phyloP scores from a whole-genome alignment of 192 early-diverging fungal genomes.

The Rhizophagus sp. region DNA sequence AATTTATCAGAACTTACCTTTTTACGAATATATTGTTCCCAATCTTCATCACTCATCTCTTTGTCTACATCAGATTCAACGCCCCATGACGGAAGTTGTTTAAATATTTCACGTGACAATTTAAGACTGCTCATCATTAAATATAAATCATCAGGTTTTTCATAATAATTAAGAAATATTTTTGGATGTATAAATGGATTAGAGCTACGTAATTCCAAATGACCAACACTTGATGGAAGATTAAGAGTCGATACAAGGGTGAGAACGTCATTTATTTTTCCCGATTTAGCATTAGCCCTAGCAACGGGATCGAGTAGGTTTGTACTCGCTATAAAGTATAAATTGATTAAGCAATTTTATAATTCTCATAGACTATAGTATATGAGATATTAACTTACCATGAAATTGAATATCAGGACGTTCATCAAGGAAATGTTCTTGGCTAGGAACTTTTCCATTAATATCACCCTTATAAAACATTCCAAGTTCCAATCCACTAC shows the following conservation, averaged over 20 bases:
- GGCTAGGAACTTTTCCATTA: not conserved
- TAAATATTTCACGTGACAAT: not conserved
- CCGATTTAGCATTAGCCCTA: too few species aligned
- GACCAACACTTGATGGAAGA: too few species aligned
- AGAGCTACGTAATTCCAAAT: too few species aligned
- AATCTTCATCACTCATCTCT: not conserved
- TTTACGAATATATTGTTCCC: not conserved
- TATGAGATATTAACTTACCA: too few species aligned
- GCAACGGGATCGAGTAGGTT: too few species aligned
- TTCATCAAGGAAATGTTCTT: not conserved
- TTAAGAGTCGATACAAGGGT: too few species aligned
- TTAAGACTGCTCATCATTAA: not conserved
- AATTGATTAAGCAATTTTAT: too few species aligned
- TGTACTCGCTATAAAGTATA: too few species aligned
- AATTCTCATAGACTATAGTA: too few species aligned
- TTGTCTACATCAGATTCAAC: not conserved
- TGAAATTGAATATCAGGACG: not conserved
- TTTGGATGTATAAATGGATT: too few species aligned
- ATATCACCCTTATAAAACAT: not conserved
- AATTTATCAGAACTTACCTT: not conserved
- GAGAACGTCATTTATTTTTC: too few species aligned
- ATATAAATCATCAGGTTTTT: not conserved
- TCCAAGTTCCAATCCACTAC: not conserved
- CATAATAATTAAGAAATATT: too few species aligned
- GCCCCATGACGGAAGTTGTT: conserved; percentile 3